A percentile compares a stretch with the other conserved stretches of the same genome.
Evolutionary conservation across 768 basidiomycete genomes (phyloP).

Genomic region (Auricularia sp.): DNA sequence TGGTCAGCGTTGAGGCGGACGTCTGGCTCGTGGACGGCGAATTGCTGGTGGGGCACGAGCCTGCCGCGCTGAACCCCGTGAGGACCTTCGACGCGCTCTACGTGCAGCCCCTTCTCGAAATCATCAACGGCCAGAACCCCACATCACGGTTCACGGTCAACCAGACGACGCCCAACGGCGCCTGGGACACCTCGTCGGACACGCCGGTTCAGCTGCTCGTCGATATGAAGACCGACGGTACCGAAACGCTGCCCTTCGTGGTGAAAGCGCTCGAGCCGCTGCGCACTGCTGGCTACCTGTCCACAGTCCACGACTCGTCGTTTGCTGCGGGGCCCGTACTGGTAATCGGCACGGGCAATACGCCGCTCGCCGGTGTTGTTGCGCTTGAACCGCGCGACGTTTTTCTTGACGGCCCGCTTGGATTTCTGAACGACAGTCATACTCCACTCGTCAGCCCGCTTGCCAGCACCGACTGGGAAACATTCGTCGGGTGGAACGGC

Average conservation of each 20-base stretch:
- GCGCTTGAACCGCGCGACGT: slow-evolving; percentile 36
- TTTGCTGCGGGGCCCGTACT: slow-evolving; percentile 29
- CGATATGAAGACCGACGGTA: slow-evolving; percentile 44
- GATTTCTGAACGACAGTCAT: slow-evolving; percentile 30
- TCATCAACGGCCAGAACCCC: slow-evolving; percentile 35
- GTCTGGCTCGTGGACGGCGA: slow-evolving; percentile 38
- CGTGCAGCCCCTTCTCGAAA: slow-evolving; percentile 34
- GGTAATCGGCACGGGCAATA: slow-evolving; percentile 43
- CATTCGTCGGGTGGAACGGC: slow-evolving; percentile 39
- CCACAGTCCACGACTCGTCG: slow-evolving; percentile 31
- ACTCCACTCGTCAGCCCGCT: slow-evolving; percentile 34
- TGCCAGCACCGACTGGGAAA: slow-evolving; percentile 40
- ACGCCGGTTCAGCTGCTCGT: slow-evolving; percentile 39
- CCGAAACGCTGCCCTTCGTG: slow-evolving; percentile 36
- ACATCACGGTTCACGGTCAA: slow-evolving; percentile 31
- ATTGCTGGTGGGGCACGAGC: slow-evolving; percentile 39
- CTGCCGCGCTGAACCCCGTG: slow-evolving; percentile 29
- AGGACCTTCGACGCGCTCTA: slow-evolving; percentile 41
- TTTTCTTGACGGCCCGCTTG: slow-evolving; percentile 45
- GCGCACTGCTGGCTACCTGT: slow-evolving; percentile 38
- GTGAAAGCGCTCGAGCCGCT: slow-evolving; percentile 40
- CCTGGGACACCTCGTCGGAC: slow-evolving; percentile 36
- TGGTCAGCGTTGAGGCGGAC: slow-evolving; percentile 45
- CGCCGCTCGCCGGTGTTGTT: slow-evolving; percentile 37
- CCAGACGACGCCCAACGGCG: slow-evolving; percentile 34